These are phyloP conservation scores for Angomonas ambiguus DNA, from an alignment of 208 protist species.

Conservation along the genomic window DNA sequence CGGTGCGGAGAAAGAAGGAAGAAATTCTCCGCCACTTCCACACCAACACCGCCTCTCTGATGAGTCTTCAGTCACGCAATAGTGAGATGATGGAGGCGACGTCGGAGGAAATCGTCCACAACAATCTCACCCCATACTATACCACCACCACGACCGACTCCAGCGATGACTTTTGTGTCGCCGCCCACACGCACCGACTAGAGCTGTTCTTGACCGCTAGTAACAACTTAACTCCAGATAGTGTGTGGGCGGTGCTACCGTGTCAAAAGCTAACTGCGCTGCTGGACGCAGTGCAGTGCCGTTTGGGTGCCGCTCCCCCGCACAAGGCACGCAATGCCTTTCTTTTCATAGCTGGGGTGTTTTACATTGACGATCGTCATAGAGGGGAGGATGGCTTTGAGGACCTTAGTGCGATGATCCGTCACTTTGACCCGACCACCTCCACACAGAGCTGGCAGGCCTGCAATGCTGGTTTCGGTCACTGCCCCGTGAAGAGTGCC, in stretches of 20 bases:
- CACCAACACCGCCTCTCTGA: slow-evolving; percentile 12
- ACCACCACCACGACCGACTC: slow-evolving; percentile 33
- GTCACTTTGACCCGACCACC: slow-evolving; percentile 27
- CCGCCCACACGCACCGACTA: slow-evolving; percentile 66
- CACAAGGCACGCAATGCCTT: slow-evolving; percentile 46
- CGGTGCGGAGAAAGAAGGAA: slow-evolving; percentile 25
- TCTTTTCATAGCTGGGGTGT: slow-evolving; percentile 74
- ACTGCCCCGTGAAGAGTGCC: slow-evolving; percentile 60
- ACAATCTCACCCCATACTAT: slow-evolving; percentile 23
- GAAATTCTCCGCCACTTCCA: slow-evolving; percentile 29
- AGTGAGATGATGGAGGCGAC: neutral
- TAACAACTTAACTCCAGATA: slow-evolving; percentile 28
- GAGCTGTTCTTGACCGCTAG: slow-evolving; percentile 54
- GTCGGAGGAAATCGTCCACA: slow-evolving; percentile 1
- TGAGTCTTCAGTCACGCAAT: slow-evolving; percentile 22
- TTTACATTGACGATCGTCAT: slow-evolving; percentile 83
- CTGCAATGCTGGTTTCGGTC: slow-evolving; percentile 32
- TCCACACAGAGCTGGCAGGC: neutral
- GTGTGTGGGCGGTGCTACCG: slow-evolving; percentile 67
- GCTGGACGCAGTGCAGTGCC: slow-evolving; percentile 67
- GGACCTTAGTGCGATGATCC: slow-evolving; percentile 51
- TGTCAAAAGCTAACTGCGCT: slow-evolving; percentile 68
- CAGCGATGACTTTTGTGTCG: slow-evolving; percentile 62
- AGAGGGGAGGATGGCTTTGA: slow-evolving; percentile 33
- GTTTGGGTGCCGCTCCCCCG: neutral